Percentiles rank a stretch among this genome's conserved stretches.
phyloP scores from a whole-genome alignment of 805 yeast species.

The Ogataea salicorniae region DNA sequence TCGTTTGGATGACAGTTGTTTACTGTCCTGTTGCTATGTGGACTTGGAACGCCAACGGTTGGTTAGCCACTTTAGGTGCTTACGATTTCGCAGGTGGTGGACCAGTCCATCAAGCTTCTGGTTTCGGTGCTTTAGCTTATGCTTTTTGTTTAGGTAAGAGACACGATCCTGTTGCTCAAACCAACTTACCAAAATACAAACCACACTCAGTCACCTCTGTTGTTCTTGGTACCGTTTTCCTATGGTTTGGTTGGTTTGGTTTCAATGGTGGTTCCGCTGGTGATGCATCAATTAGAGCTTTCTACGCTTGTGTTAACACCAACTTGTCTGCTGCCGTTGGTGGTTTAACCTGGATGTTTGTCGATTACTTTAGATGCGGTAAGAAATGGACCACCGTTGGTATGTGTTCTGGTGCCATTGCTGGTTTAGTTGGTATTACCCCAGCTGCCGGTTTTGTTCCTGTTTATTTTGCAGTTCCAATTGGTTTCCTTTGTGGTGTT shows the following conservation, averaged over 20 bases:
- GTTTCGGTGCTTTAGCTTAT: slow-evolving; percentile 91
- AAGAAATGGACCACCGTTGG: slow-evolving; percentile 93
- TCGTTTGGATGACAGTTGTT: slow-evolving; percentile 91
- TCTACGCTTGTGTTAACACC: slow-evolving; percentile 91
- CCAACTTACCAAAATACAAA: slow-evolving; percentile 78
- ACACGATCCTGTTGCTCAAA: slow-evolving; percentile 67
- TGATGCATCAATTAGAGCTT: slow-evolving; percentile 85
- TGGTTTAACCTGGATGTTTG: slow-evolving; percentile 90
- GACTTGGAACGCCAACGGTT: slow-evolving; percentile 95
- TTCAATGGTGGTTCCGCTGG: slow-evolving; percentile 99
- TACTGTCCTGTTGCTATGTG: slow-evolving; percentile 95
- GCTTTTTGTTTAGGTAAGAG: slow-evolving; percentile 91
- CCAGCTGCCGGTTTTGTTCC: slow-evolving; percentile 98
- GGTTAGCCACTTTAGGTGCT: slow-evolving; percentile 80
- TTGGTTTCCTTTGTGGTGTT: slow-evolving; percentile 73
- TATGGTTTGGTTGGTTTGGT: slow-evolving; percentile 99
- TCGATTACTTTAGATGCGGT: slow-evolving; percentile 82
- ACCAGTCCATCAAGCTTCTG: slow-evolving; percentile 93
- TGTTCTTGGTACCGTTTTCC: slow-evolving; percentile 87
- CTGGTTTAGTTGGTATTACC: slow-evolving; percentile 92
- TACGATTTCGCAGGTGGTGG: slow-evolving; percentile 99
- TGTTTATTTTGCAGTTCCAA: slow-evolving; percentile 78
- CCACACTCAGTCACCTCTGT: slow-evolving; percentile 91
- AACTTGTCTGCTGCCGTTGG: slow-evolving; percentile 92
- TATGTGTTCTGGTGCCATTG: slow-evolving; percentile 87